Conservation (phyloP, 208 protist species). For the Leishmania lainsoni region DNA sequence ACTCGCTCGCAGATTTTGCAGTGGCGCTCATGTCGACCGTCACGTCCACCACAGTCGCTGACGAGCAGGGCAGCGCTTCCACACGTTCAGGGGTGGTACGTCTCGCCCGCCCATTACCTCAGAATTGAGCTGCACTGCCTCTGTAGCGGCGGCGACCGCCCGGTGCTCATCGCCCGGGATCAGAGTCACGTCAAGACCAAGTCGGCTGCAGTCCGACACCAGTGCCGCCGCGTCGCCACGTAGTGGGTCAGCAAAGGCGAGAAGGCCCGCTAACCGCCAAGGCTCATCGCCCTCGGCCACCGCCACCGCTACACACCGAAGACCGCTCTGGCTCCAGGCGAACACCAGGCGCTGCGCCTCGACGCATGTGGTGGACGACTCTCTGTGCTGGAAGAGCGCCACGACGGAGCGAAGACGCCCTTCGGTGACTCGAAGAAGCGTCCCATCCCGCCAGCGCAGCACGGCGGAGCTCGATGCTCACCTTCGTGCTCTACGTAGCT, state of each 20-base stretch:
- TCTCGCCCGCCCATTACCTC: conserved; percentile 15
- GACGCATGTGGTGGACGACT: conserved; percentile 13
- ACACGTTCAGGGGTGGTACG: conserved; percentile 7
- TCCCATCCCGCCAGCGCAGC: conserved; percentile 48
- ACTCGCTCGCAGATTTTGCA: conserved; percentile 29
- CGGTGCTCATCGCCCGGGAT: conserved; percentile 80
- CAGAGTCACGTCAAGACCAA: conserved; percentile 91
- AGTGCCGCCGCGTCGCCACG: conserved; percentile 37
- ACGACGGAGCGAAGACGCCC: conserved; percentile 68
- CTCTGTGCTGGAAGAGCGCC: conserved; percentile 34
- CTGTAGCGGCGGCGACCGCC: conserved; percentile 10
- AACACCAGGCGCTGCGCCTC: conserved; percentile 22
- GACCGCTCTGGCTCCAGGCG: conserved; percentile 35
- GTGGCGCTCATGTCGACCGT: conserved; percentile 26
- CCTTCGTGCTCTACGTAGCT: conserved; percentile 33
- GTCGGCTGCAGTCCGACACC: conserved; percentile 46
- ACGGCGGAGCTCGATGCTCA: conserved; percentile 51
- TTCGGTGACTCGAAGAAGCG: conserved; percentile 67
- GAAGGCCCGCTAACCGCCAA: conserved; percentile 74
- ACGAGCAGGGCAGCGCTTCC: background rate
- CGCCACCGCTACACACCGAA: conserved; percentile 60
- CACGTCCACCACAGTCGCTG: background rate
- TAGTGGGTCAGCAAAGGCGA: conserved; percentile 90
- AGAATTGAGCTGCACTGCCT: conserved; percentile 3
- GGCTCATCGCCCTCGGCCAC: conserved; percentile 31